Conservation (phyloP, 2,329 filamentous ascomycete genomes). For the Ophiostoma ulmi region DNA sequence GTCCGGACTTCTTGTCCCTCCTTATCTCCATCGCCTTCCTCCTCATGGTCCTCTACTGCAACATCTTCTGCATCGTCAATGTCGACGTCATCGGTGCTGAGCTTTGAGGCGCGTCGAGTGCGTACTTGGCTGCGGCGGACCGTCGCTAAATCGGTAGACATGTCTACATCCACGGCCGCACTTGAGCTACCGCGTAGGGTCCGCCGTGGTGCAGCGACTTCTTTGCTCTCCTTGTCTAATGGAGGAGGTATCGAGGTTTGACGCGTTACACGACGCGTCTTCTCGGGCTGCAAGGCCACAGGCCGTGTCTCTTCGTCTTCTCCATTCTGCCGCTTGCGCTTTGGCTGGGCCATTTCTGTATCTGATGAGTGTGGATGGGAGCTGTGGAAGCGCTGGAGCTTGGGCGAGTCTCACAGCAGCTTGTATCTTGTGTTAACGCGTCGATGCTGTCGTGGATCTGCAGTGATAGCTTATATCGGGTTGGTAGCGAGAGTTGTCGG, state of each 20-base stretch:
- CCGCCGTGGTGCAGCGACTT: constrained; percentile 29
- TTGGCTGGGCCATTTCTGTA: constrained; percentile 31
- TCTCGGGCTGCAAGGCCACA: background rate
- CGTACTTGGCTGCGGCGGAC: background rate
- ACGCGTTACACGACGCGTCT: constrained; percentile 35
- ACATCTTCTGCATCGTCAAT: background rate
- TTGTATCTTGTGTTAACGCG: background rate
- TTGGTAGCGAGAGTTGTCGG: background rate
- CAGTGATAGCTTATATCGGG: background rate
- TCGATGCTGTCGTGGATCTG: background rate
- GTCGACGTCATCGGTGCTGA: constrained; percentile 4
- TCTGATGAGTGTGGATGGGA: background rate
- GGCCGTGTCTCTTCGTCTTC: constrained; percentile 18
- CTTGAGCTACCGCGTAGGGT: background rate
- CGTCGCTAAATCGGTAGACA: background rate
- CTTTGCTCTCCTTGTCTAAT: constrained; percentile 7
- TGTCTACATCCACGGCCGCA: background rate
- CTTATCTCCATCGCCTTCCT: background rate
- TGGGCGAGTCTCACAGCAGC: background rate
- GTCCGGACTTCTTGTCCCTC: constrained; percentile 7
- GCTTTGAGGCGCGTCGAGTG: background rate
- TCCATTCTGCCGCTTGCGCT: constrained; percentile 33
- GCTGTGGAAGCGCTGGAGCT: background rate
- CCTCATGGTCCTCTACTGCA: background rate
- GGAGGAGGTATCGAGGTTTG: constrained; percentile 35